Base-by-base conservation (phyloP, 495 filamentous ascomycete species). In the Daldinia grandis region DNA sequence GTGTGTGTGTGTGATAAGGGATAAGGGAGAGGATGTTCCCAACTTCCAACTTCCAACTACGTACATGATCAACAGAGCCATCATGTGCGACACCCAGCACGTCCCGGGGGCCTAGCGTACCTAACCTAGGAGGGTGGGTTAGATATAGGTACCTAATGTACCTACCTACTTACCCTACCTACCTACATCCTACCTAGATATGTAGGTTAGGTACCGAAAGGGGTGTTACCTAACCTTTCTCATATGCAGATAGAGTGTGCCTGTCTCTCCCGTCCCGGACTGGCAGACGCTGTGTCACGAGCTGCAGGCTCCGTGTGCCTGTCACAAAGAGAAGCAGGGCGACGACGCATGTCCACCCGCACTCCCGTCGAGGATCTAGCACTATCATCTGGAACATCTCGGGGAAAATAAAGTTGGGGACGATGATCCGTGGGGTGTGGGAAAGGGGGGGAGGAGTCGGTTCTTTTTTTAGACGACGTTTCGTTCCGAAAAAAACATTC, bases 291-390 rank as follows among this genome's bases (percentile, higher is more conserved):
- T 67, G 69, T 72, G 69, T 67, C 50, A 67, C 69, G 53, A 53
- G 17, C 69, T 72, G 69, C 69, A 72, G 63, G 69, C 67, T 67
- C 47, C 58, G 42, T 30, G 60, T 68, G 33, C 65, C 70, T 68
- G 58, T 73, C 70, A 73, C 70, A 73, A 47, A 47, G 53, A 63
- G 49, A 49, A 40, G 69, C 42, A 47, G 42, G 42, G 42, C 42
- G 42, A 60, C 58, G 51, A 64, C 61, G 56, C 50, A 40, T 49
- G 62, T 55, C 68, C 68, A 65, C 68, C 49, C 68, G 30, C 62
- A 35, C 53, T 62, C 62, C 68, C 61, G 55, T 42, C 62, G 42
- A 69, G 61, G 55, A 55, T 40, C 60, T 28, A 60, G 60, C 49
- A 55, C 59, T 40, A 65, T 55, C 25, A 57, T 71, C 62, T 71